Evolutionary conservation across 345 rosid genomes (phyloP).

Genomic region (Tarenaya hassleriana): DNA sequence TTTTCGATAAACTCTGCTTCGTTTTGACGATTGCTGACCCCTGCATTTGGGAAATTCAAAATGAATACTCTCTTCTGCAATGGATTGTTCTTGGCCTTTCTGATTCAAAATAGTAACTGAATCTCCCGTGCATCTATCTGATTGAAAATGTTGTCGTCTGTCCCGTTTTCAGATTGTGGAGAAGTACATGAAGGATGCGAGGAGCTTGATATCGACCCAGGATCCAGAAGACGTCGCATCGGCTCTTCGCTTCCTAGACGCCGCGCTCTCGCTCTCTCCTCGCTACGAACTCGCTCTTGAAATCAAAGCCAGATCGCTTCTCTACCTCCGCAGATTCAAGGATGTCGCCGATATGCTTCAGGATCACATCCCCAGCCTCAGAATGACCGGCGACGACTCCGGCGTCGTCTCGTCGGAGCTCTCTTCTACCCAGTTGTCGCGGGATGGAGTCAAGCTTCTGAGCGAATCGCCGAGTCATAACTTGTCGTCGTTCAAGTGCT

Average conservation of each 20-base stretch:
- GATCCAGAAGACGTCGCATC: slow-evolving; percentile 54
- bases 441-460: slow-evolving; percentile 51
- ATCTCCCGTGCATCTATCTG: slow-evolving; percentile 5
- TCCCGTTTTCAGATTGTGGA: slow-evolving; percentile 48
- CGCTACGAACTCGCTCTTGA: slow-evolving; percentile 53
- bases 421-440: slow-evolving; percentile 25
- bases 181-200: slow-evolving; percentile 73
- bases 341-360: slow-evolving; percentile 48
- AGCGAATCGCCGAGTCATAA: slow-evolving; percentile 35
- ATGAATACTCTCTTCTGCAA: neutral
- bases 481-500: slow-evolving; percentile 68
- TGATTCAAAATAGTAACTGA: neutral
- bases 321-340: slow-evolving; percentile 30
- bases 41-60: neutral
- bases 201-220: slow-evolving; percentile 52
- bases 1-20: neutral
- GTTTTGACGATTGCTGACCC: no score
- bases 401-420: slow-evolving; percentile 25
- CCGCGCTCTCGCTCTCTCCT: slow-evolving; percentile 49
- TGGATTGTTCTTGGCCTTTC: neutral
- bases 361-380: slow-evolving; percentile 45
- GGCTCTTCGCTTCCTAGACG: slow-evolving; percentile 64
- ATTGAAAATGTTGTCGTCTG: neutral
- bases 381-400: slow-evolving; percentile 24
- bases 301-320: slow-evolving; percentile 42